Evolutionary conservation across 2,329 filamentous ascomycete species (phyloP).

Genomic region (Trichothecium roseum): DNA sequence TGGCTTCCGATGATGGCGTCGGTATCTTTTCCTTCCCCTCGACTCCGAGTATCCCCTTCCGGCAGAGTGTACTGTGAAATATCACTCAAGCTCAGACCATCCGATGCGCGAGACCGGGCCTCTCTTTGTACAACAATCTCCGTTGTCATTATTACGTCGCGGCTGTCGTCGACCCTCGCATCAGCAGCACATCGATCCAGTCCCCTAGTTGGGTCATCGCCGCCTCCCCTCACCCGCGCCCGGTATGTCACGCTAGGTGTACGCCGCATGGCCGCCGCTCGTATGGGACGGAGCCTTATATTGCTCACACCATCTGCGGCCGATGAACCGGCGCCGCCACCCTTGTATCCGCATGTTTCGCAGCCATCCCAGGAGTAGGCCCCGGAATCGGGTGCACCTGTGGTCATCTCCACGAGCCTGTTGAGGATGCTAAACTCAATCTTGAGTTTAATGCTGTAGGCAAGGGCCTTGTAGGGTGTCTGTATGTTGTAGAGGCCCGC

Average conservation of each 20-base stretch:
- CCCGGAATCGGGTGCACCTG: background rate
- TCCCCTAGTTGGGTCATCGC: background rate
- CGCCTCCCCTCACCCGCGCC: background rate
- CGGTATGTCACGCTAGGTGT: background rate
- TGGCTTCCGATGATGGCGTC: too few relatives aligned
- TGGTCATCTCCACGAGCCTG: constrained; percentile 13
- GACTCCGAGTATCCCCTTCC: too few relatives aligned
- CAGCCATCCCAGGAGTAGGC: background rate
- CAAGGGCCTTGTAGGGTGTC: constrained; percentile 16
- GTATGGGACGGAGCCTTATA: background rate
- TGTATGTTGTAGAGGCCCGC: constrained; percentile 14
- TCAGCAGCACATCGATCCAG: background rate
- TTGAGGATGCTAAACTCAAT: constrained; percentile 19
- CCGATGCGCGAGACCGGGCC: background rate
- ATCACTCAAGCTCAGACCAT: background rate
- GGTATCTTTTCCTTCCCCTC: too few relatives aligned
- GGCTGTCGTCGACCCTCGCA: background rate
- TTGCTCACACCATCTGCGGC: background rate
- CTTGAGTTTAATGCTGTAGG: constrained; percentile 19
- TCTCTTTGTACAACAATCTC: constrained; percentile 1
- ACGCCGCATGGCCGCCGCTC: background rate
- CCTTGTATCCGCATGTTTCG: background rate
- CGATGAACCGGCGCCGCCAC: background rate
- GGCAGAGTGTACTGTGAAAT: too few relatives aligned
- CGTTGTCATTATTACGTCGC: background rate